Evolutionary conservation across 768 basidiomycete genomes (phyloP).

Genomic region (Crepidotus variabilis): DNA sequence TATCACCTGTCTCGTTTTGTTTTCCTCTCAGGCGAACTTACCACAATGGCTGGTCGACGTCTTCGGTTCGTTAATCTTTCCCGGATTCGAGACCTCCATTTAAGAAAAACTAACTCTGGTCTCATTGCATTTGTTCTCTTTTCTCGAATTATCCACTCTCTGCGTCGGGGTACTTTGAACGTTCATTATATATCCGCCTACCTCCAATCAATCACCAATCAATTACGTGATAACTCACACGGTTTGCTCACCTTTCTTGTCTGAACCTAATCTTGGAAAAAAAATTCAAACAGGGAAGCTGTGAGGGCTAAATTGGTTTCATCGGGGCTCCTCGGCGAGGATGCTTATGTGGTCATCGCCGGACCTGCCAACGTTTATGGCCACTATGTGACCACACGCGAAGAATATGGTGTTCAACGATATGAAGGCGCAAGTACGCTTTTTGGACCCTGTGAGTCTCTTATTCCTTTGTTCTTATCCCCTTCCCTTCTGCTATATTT

Average conservation of each 20-base stretch:
- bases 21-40: slow-evolving; percentile 52
- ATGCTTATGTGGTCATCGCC: slow-evolving; percentile 73
- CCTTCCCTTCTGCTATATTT: background rate
- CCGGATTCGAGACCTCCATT: slow-evolving; percentile 8
- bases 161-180: slow-evolving; percentile 6
- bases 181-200: background rate
- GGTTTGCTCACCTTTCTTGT: no score
- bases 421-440: slow-evolving; percentile 83
- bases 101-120: background rate
- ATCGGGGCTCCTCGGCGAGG: slow-evolving; percentile 54
- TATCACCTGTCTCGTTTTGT: slow-evolving; percentile 6
- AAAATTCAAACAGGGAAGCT: slow-evolving; percentile 46
- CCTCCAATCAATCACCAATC: slow-evolving; percentile 11
- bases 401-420: slow-evolving; percentile 72
- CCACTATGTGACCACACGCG: slow-evolving; percentile 69
- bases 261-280: background rate
- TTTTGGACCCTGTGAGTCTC: slow-evolving; percentile 65
- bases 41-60: slow-evolving; percentile 79
- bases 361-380: slow-evolving; percentile 82
- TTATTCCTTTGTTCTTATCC: slow-evolving; percentile 7
- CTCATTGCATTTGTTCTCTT: slow-evolving; percentile 6
- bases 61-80: slow-evolving; percentile 47
- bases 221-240: slow-evolving; percentile 14
- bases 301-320: slow-evolving; percentile 63
- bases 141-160: background rate